Percentiles rank a stretch among this genome's conserved stretches.
These are phyloP conservation scores for Umbelopsis sp. DNA, from an alignment of 192 early-diverging fungal species.

Conservation along the genomic window DNA sequence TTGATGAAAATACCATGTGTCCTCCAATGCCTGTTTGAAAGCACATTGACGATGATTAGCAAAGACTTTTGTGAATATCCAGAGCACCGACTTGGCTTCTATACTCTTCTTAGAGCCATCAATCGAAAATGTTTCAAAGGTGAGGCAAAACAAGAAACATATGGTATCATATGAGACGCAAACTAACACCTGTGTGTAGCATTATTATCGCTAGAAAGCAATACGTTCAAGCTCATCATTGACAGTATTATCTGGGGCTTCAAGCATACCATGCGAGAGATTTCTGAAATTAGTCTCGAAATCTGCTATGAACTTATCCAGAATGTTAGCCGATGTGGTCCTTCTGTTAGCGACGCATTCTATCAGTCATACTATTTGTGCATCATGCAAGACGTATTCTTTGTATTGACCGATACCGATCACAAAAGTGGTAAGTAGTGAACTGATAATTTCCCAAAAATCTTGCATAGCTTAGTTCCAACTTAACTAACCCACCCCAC, in stretches of 20 bases:
- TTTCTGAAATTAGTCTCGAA: constrained; percentile 87
- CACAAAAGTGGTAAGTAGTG: constrained; percentile 93
- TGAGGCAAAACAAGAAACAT: constrained; percentile 24
- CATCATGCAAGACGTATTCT: constrained; percentile 94
- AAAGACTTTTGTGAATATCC: constrained; percentile 98
- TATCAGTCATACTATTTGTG: constrained; percentile 91
- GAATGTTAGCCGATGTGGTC: constrained; percentile 80
- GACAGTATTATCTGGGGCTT: constrained; percentile 98
- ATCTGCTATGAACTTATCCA: constrained; percentile 87
- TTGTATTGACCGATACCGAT: constrained; percentile 93
- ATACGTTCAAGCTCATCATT: constrained; percentile 89
- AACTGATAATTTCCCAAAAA: background rate
- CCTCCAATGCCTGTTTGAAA: constrained; percentile 93
- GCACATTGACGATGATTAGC: constrained; percentile 98
- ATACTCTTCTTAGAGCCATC: constrained; percentile 89
- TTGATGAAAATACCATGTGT: constrained; percentile 83
- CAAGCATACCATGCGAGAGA: constrained; percentile 98
- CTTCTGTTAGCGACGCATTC: constrained; percentile 77
- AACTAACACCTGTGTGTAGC: constrained; percentile 46
- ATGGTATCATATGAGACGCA: background rate
- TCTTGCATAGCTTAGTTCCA: background rate
- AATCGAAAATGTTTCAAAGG: constrained; percentile 90
- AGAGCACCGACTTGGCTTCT: constrained; percentile 95
- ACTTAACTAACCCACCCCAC: background rate
- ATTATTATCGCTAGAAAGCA: constrained; percentile 72